These are phyloP conservation scores for Gillenia trifoliata DNA, from an alignment of 306 rosid species.

Conservation along the genomic window DNA sequence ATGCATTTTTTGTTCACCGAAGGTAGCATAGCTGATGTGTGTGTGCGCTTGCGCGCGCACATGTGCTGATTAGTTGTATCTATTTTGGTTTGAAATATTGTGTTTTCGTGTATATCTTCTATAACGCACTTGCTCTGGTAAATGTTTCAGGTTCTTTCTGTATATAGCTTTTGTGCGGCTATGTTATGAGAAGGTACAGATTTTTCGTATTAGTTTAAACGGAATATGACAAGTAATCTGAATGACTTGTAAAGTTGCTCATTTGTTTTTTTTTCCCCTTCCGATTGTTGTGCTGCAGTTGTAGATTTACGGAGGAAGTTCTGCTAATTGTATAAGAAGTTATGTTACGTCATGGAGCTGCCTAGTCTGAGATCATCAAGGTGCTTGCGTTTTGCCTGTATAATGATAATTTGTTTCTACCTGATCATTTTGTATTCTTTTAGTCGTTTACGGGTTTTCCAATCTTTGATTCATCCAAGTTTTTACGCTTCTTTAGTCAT, in stretches of 20 bases:
- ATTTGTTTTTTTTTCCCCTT: neutral
- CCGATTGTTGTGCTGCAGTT: conserved; percentile 20
- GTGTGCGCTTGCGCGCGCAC: neutral
- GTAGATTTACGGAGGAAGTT: conserved; percentile 32
- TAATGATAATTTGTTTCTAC: neutral
- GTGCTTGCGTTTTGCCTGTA: neutral
- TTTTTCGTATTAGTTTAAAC: neutral
- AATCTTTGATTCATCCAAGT: neutral
- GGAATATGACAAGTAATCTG: conserved; percentile 19
- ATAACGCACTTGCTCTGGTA: conserved; percentile 12
- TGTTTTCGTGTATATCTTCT: neutral
- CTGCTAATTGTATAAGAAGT: conserved; percentile 4
- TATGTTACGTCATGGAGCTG: conserved; percentile 26
- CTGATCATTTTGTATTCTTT: conserved; percentile 1
- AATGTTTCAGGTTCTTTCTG: conserved; percentile 54
- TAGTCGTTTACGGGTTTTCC: neutral
- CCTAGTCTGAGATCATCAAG: conserved; percentile 16
- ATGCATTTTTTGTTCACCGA: conserved; percentile 39
- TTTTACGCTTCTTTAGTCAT: neutral
- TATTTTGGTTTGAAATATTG: neutral
- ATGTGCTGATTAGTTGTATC: conserved; percentile 2
- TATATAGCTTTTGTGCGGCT: conserved; percentile 55
- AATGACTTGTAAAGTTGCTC: conserved; percentile 23
- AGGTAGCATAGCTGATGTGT: conserved; percentile 36
- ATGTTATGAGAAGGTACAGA: conserved; percentile 39